Base-by-base conservation (phyloP, 2,329 filamentous ascomycete genomes). In the Verticillium klebahnii region DNA sequence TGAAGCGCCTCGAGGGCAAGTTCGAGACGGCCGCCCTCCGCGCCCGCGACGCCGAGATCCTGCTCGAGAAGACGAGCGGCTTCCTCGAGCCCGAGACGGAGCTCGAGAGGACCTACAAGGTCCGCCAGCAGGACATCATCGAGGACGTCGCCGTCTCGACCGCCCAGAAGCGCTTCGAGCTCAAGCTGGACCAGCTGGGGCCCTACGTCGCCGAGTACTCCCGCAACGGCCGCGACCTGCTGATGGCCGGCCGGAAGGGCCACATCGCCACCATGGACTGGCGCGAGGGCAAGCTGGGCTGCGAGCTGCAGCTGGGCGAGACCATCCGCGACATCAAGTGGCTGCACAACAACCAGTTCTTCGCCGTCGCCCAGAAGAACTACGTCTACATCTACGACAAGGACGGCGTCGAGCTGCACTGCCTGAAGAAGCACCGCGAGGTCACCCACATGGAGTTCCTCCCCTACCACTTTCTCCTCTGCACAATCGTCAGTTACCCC, bases 191-290 rank as follows among this genome's bases (percentile, higher is more conserved):
- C 52, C 83, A 88, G 23, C 78, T 97, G 36, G 95, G 95, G 0
- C 95, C 95, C 0, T 99, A 99, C 71, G 80, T 88, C 1, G 90
- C 88, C 72, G 92, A 97, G 67, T 99, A 97, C 76, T 92, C 92
- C 57, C 85, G 92, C 55, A 98, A 96, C 71, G 95, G 95, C 57
- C 86, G 91, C 67, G 89, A 96, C 69, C 78, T 99, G 65, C 79
- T 99, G 60, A 82, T 99, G 37, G 93, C 89, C 14, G 93, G 95
- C 32, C 84, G 92, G 63, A 97, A 97, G 76, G 95, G 95, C 15
- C 95, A 99, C 85, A 82, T 99, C 67, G 94, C 95, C 61, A 94
- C 91, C 0, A 96, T 98, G 86, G 93, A 99, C 76, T 99, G 95
- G 94, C 84, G 94, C 66, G 89, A 90, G 68, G 94, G 93, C 52